phyloP scores from a whole-genome alignment of 23 red algal genomes.

The Gracilaria vermiculophylla region DNA sequence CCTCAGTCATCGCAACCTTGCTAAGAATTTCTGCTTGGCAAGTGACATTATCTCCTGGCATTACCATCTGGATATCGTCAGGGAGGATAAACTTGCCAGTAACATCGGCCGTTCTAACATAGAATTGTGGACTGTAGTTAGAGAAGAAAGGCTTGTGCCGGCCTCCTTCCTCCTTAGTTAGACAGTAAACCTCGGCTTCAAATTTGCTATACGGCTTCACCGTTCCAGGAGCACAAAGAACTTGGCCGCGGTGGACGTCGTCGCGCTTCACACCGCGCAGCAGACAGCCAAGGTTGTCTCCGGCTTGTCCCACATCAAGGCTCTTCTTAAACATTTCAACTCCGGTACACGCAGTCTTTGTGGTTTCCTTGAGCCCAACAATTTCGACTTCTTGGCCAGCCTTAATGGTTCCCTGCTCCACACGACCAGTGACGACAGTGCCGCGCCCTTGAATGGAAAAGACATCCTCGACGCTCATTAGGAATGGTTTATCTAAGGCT shows the following conservation, averaged over 20 bases:
- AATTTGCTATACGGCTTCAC: conserved; percentile 88
- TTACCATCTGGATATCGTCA: conserved; percentile 90
- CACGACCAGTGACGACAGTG: conserved; percentile 96
- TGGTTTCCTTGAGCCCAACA: conserved; percentile 82
- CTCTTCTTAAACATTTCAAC: conserved; percentile 98
- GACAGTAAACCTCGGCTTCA: conserved; percentile 94
- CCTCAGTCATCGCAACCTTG: conserved; percentile 83
- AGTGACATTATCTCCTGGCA: conserved; percentile 97
- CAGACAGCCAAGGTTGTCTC: conserved; percentile 94
- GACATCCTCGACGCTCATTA: conserved; percentile 95
- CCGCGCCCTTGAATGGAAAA: conserved; percentile 95
- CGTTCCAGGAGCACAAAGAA: conserved; percentile 81
- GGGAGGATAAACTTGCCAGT: conserved; percentile 87
- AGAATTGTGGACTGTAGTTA: conserved; percentile 94
- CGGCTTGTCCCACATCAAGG: conserved; percentile 84
- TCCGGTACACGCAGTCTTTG: conserved; percentile 87
- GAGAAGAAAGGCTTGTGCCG: conserved; percentile 98
- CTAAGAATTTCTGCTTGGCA: conserved; percentile 75
- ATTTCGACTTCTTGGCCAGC: conserved; percentile 96
- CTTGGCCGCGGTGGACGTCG: conserved; percentile 88
- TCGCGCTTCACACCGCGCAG: conserved; percentile 91
- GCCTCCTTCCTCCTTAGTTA: conserved; percentile 98
- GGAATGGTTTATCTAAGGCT: conserved; percentile 87
- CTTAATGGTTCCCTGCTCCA: conserved; percentile 89
- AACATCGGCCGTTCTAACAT: conserved; percentile 93